phyloP scores from a whole-genome alignment of 768 basidiomycete species.

The Solioccasus polychromus region DNA sequence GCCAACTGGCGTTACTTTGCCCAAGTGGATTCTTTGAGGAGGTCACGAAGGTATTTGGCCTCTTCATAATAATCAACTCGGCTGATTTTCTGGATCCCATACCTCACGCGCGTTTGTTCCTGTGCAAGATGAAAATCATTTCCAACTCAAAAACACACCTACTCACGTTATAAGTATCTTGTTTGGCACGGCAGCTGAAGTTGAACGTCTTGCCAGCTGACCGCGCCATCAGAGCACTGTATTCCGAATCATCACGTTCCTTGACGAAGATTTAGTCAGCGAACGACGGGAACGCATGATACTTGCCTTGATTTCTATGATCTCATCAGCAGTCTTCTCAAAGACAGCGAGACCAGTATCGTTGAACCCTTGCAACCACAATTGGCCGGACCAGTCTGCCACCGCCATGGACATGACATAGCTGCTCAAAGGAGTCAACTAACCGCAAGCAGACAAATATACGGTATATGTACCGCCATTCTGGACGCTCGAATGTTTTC shows the following conservation, averaged over 20 bases:
- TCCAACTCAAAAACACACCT: neutral
- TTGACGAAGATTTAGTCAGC: conserved; percentile 26
- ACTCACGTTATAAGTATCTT: conserved; percentile 81
- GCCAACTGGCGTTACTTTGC: conserved; percentile 29
- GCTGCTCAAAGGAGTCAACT: conserved; percentile 32
- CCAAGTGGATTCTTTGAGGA: conserved; percentile 57
- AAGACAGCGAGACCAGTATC: conserved; percentile 80
- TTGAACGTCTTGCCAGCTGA: conserved; percentile 73
- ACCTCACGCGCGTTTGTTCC: conserved; percentile 82
- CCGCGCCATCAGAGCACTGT: conserved; percentile 55
- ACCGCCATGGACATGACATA: conserved; percentile 85
- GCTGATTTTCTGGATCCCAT: conserved; percentile 69
- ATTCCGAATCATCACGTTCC: conserved; percentile 59
- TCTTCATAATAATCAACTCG: conserved; percentile 70
- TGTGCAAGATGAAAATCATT: conserved; percentile 27
- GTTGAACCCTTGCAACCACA: conserved; percentile 95
- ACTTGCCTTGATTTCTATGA: conserved; percentile 67
- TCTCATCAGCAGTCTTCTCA: conserved; percentile 73
- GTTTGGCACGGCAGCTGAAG: conserved; percentile 83
- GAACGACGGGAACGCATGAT: neutral
- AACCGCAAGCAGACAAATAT: neutral
- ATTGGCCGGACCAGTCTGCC: conserved; percentile 85
- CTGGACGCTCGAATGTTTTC: conserved; percentile 62
- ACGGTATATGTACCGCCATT: conserved; percentile 67
- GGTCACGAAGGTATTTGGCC: conserved; percentile 53